Percentiles rank a stretch among this genome's conserved stretches.
Conservation (phyloP, 2,329 filamentous ascomycete species). For the Fusarium irregulare region DNA sequence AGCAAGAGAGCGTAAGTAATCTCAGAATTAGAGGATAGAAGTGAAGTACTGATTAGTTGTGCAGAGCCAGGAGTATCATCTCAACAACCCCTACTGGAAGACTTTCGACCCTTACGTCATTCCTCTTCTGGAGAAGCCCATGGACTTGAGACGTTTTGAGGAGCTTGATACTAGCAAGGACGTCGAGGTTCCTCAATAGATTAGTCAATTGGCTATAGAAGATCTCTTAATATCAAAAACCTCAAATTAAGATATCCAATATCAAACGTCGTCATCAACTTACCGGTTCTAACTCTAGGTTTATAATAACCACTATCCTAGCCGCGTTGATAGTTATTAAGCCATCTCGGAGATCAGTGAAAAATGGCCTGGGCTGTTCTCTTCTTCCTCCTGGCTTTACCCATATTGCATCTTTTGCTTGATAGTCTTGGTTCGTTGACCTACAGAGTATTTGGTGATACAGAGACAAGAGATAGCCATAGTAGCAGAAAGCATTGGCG, state of each 20-base stretch:
- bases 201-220: neutral
- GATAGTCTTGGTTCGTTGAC: too few relatives aligned
- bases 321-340: too few relatives aligned
- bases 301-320: too few relatives aligned
- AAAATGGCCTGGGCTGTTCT: too few relatives aligned
- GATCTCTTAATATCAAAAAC: neutral
- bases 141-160: constrained; percentile 76
- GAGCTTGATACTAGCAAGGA: constrained; percentile 70
- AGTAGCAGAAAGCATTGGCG: too few relatives aligned
- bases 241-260: neutral
- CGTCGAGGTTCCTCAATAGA: constrained; percentile 53
- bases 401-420: too few relatives aligned
- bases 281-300: neutral
- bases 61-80: constrained; percentile 69
- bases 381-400: too few relatives aligned
- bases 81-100: constrained; percentile 79
- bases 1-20: constrained; percentile 68
- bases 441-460: too few relatives aligned
- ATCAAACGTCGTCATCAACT: too few relatives aligned
- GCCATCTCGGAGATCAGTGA: too few relatives aligned
- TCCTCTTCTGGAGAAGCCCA: constrained; percentile 73
- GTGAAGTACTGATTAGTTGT: constrained; percentile 4
- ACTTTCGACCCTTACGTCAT: constrained; percentile 80
- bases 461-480: too few relatives aligned
- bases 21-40: too few relatives aligned